Evolutionary conservation across 148 eudicot genomes (phyloP).

Genomic region (Diospyros lotus): DNA sequence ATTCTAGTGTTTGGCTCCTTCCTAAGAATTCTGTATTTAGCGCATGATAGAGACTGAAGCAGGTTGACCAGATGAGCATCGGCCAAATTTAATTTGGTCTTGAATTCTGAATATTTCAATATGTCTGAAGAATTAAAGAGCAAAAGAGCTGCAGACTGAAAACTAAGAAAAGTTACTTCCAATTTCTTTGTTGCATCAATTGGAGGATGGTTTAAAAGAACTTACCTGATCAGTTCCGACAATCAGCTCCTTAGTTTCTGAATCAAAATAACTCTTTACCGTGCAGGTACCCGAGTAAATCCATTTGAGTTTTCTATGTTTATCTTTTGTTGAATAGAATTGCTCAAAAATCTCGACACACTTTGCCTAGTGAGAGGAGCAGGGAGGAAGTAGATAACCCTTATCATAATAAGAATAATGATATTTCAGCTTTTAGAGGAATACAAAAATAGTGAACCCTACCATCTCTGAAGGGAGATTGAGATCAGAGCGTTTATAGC

Average conservation of each 20-base stretch:
- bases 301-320: slow-evolving; percentile 54
- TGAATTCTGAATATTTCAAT: neutral
- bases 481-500: neutral
- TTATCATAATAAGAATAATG: too few relatives aligned
- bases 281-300: slow-evolving; percentile 21
- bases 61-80: neutral
- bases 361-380: slow-evolving; percentile 16
- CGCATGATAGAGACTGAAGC: slow-evolving; percentile 8
- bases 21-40: slow-evolving; percentile 36
- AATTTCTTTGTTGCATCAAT: neutral
- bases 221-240: neutral
- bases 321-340: slow-evolving; percentile 41
- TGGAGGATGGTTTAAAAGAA: neutral
- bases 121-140: neutral
- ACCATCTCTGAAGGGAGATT: neutral
- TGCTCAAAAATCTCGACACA: slow-evolving; percentile 50
- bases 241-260: neutral
- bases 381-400: too few relatives aligned
- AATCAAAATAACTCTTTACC: neutral
- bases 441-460: neutral
- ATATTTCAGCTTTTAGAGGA: too few relatives aligned
- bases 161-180: too few relatives aligned
- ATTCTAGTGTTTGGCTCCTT: slow-evolving; percentile 45
- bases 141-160: neutral
- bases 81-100: neutral